Evolutionary conservation across 1,284 basidiomycete genomes (phyloP), one percentile per base, ranked within the genome.

Genomic region (Ceratobasidium sp.): DNA sequence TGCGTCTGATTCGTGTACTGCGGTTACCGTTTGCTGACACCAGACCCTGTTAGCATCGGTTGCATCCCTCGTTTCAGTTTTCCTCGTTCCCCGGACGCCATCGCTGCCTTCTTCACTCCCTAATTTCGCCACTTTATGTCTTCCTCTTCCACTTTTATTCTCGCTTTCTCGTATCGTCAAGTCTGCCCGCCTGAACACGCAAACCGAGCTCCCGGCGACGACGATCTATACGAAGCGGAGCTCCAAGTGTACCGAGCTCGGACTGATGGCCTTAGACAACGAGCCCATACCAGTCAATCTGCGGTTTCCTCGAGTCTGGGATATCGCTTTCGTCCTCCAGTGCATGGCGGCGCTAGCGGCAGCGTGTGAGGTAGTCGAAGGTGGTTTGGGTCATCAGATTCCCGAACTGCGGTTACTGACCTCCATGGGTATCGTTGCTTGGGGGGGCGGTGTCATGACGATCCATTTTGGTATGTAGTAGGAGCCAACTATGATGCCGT

Each of bases 151-250:
- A 2, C 49, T 65, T 13, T 38, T 65, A 3, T 38, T 65, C 17
- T 65, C 62, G 32, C 47, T 65, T 13, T 35, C 50, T 20, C 62
- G 49, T 25, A 54, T 54, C 27, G 62, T 65, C 62, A 65, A 65
- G 47, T 65, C 62, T 15, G 47, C 62, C 32, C 62, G 62, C 3
- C 15, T 54, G 20, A 40, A 54, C 3, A 15, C 35, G 20, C 49
- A 53, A 42, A 15, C 3, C 17, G 50, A 22, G 2, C 49, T 17
- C 12, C 27, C 35, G 10, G 50, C 35, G 20, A n/a, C 50, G 12
- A 65, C 50, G 3, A 20, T 42, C 5, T 54, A 53, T 42, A 31
- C 38, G 25, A 65, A 65, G 29, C 12, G 38, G 31, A 42, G 22
- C 25, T 54, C 50, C 32, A 65, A 38, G 27, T 65, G 35, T 20